These are phyloP conservation scores for Penicillium subrubescens DNA, from an alignment of 495 filamentous ascomycete species.

Conservation along the genomic window DNA sequence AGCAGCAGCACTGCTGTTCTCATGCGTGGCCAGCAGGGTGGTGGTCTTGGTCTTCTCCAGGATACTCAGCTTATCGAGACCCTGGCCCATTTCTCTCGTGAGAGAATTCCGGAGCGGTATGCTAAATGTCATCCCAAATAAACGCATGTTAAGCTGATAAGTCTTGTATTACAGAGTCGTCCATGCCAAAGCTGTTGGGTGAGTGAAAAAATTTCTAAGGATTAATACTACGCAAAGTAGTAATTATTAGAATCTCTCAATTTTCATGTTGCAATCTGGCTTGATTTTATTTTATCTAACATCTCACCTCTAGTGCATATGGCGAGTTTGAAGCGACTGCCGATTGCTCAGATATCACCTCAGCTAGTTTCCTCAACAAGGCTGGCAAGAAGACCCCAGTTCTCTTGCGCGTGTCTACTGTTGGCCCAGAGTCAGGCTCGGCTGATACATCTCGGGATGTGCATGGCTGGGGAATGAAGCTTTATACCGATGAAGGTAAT, in stretches of 20 bases:
- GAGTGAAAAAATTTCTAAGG: neutral
- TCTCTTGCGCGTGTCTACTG: slow-evolving; percentile 65
- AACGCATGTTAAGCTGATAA: neutral
- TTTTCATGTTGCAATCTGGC: neutral
- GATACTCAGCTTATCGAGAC: slow-evolving; percentile 48
- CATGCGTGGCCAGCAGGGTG: slow-evolving; percentile 31
- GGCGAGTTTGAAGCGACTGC: slow-evolving; percentile 64
- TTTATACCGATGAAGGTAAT: slow-evolving; percentile 80
- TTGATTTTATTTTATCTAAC: neutral
- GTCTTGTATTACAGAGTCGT: slow-evolving; percentile 39
- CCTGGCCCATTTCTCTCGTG: slow-evolving; percentile 61
- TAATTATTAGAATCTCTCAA: no score
- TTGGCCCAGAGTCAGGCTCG: slow-evolving; percentile 64
- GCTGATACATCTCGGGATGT: slow-evolving; percentile 68
- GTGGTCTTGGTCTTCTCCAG: slow-evolving; percentile 35
- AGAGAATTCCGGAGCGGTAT: slow-evolving; percentile 49
- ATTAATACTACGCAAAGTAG: neutral
- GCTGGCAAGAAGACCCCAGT: slow-evolving; percentile 65
- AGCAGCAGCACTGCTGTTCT: slow-evolving; percentile 32
- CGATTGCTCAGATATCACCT: slow-evolving; percentile 51
- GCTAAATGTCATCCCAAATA: neutral
- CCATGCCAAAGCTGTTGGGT: slow-evolving; percentile 60
- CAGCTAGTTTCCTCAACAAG: slow-evolving; percentile 42
- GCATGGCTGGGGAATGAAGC: slow-evolving; percentile 69
- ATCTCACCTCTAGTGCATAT: slow-evolving; percentile 46